Evolutionary conservation across 176 grass and related monocot genomes (phyloP), one percentile per base, ranked within the genome.

Genomic region (Carex littledalei): DNA sequence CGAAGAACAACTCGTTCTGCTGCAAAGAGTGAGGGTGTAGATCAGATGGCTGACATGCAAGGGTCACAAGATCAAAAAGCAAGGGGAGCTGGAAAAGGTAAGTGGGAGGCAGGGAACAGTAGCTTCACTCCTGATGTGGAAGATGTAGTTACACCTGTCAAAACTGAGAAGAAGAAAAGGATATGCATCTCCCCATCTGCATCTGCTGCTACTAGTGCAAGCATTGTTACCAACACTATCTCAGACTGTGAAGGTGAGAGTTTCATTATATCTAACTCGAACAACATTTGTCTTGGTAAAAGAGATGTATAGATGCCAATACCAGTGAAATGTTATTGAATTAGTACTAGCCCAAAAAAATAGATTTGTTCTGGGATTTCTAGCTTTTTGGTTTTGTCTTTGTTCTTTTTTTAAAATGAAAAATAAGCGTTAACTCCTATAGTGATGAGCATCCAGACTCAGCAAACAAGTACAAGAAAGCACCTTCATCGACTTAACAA

Each of bases 1-100:
- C 63, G 47, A 66, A 83, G 88, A 15, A 12, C 84, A 65, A 90
- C 88, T 84, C 88, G 85, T 73, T 90, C 88, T 37, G 45, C 85
- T 39, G 70, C 29, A 79, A 83, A 78, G 32, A 57, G 13, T 5
- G 74, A 31, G 47, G 74, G 22, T 55, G 52, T 78, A 22, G 57
- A 64, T 83, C 21, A 47, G 34, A 62, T 24, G 24, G 55, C 55
- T 32, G 62, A 65, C 58, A 86, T 53, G 7, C 22, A 50, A 65
- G 37, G 29, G n/a, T 24, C 20, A 53, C 47, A 65, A 84, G 20
- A 63, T 17, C 34, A 72, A 14, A 41, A 74, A 81, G 21, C 13
- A 34, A 34, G 54, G 17, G 52, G 57, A 60, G 63, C 31, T 80
- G 65, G 72, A 32, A 61, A 73, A 26, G 17, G 75, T 35, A 52